Conservation (phyloP, 2,329 filamentous ascomycete genomes). For the Aspergillus latus region DNA sequence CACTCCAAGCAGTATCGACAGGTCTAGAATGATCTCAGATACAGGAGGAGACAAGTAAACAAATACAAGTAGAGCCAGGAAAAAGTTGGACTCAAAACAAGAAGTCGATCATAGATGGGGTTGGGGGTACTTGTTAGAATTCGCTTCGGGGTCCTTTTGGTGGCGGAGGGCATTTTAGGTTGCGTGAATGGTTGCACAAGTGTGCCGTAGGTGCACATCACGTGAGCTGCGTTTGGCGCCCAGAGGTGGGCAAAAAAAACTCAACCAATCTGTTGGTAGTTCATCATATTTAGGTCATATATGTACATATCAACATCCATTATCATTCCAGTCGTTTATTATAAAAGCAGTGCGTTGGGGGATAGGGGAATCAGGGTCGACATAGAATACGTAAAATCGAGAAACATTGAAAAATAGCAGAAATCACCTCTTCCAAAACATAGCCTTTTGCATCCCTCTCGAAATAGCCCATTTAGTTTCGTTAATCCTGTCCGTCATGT, state of each 20-base stretch:
- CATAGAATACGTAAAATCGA: slow-evolving; percentile 4
- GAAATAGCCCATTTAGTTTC: slow-evolving; percentile 38
- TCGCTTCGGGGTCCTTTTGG: slow-evolving; percentile 5
- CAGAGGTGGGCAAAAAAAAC: background rate
- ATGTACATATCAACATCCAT: slow-evolving; percentile 15
- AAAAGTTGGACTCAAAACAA: background rate
- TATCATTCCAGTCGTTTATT: slow-evolving; percentile 12
- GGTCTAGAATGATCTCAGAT: slow-evolving; percentile 7
- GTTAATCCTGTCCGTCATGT: slow-evolving; percentile 36
- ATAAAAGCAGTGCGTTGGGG: slow-evolving; percentile 16
- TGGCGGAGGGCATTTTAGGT: slow-evolving; percentile 6
- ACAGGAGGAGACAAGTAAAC: background rate
- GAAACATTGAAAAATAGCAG: slow-evolving; percentile 1
- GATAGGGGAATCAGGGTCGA: slow-evolving; percentile 9
- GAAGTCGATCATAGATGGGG: background rate
- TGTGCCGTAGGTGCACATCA: background rate
- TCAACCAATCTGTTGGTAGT: background rate
- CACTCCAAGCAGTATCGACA: slow-evolving; percentile 12
- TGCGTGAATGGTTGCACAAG: background rate
- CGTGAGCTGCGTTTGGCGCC: background rate
- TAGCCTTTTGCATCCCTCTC: slow-evolving; percentile 34
- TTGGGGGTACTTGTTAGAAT: background rate
- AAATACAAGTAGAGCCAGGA: background rate
- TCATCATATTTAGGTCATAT: slow-evolving; percentile 3
- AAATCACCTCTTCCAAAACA: slow-evolving; percentile 43